Evolutionary conservation across 169 alveolate species (phyloP), one percentile per base, ranked within the genome.

Genomic region (Perkinsus marinus): DNA sequence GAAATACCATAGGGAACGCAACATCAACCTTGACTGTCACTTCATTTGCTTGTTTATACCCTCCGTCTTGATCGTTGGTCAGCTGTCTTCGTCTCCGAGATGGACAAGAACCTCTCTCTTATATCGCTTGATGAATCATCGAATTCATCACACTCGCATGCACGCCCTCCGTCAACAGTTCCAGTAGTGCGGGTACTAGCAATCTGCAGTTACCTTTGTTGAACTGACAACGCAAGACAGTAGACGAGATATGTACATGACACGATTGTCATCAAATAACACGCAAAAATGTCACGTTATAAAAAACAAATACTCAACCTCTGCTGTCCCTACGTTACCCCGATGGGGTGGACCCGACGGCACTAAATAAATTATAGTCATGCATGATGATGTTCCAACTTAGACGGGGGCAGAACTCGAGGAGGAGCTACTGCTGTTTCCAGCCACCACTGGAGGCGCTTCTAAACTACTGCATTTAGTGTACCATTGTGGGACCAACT

Each of bases 401-500:
- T 26, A 57, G 22, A 57, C 3, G 34, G 22, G 5, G 22, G 79
- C 34, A 13, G 79, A 57, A 26, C 79, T 57, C 22, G 79, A 57
- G 5, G 79, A 57, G 37, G 79, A 57, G 3, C 36, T 13, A 16
- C 79, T 57, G 22, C 79, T 57, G 7, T 2, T 6, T 57, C 79
- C 79, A 16, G 79, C 79, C 26, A 57, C 79, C 0, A 57, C 79
- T 57, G 79, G 79, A 0, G 79, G 79, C 7, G 79, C 26, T 16
- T 57, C 79, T 16, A 57, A 57, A 57, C 79, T 57, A 30, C 79
- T 57, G 79, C 79, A 57, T 57, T 57, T 57, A 57, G 37, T 57
- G 79, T 38, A 89, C 91, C 91, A 89, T 26, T 7, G 41, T 9
- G 91, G 91, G 57, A 89, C 91, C 91, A 89, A 38, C 91, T 89